These are phyloP conservation scores for Coriolopsis trogii DNA, from an alignment of 1,284 basidiomycete genomes.

Conservation along the genomic window DNA sequence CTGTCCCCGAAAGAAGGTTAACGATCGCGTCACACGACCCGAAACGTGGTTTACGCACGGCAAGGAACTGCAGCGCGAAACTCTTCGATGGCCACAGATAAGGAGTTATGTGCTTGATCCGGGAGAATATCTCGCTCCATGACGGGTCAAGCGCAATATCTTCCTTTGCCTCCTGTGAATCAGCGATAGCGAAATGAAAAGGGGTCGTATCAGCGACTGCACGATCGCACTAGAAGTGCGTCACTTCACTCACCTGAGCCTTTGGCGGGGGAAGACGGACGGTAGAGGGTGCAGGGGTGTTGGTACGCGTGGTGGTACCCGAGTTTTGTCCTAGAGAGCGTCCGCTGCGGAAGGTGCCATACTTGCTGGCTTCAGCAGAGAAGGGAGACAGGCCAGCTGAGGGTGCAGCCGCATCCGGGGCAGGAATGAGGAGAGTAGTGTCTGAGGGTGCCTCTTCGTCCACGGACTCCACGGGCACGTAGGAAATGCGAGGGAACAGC, in stretches of 20 bases:
- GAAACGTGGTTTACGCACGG: conserved; percentile 47
- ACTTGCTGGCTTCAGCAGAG: conserved; percentile 57
- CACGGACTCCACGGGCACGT: conserved; percentile 50
- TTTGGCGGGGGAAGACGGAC: conserved; percentile 35
- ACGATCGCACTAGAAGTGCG: conserved; percentile 9
- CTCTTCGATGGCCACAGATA: conserved; percentile 84
- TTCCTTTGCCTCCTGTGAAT: conserved; percentile 49
- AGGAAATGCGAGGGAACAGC: conserved; percentile 59
- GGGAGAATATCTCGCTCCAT: conserved; percentile 62
- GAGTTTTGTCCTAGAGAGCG: conserved; percentile 54
- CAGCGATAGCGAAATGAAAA: conserved; percentile 2
- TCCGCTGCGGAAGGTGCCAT: conserved; percentile 69
- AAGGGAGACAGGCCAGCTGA: conserved; percentile 52
- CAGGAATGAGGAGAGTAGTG: conserved; percentile 55
- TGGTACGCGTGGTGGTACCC: conserved; percentile 58
- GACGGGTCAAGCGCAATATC: conserved; percentile 66
- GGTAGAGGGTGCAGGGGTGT: conserved; percentile 59
- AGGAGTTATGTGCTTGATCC: conserved; percentile 67
- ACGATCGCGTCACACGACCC: conserved; percentile 2
- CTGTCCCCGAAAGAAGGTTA: conserved; percentile 12
- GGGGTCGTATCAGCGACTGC: conserved; percentile 10
- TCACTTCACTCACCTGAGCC: conserved; percentile 25
- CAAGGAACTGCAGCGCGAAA: conserved; percentile 66
- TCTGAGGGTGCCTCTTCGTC: conserved; percentile 48
- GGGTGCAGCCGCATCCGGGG: conserved; percentile 42